phyloP scores from a whole-genome alignment of 805 yeast genomes.

The Candida suzukii region DNA sequence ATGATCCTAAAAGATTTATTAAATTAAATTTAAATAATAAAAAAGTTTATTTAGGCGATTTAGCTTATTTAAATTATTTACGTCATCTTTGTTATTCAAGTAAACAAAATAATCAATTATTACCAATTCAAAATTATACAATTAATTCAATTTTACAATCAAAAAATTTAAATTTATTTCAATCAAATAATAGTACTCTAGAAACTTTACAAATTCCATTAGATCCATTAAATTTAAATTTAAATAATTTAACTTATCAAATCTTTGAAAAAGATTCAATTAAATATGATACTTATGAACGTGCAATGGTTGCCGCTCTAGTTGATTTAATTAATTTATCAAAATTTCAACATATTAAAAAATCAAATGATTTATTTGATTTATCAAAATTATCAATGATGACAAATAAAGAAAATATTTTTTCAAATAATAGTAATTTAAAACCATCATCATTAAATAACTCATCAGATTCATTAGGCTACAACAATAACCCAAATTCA shows the following conservation, averaged over 20 bases:
- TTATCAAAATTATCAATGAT: neutral
- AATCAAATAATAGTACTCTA: too few relatives aligned
- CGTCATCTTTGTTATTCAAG: conserved; percentile 14
- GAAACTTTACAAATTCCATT: conserved; percentile 44
- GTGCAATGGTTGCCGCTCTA: conserved; percentile 55
- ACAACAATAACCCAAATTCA: conserved; percentile 5
- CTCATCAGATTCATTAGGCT: neutral
- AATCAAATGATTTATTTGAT: neutral
- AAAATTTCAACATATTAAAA: conserved; percentile 14
- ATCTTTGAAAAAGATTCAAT: conserved; percentile 63
- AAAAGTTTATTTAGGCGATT: conserved; percentile 18
- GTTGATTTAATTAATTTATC: conserved; percentile 21
- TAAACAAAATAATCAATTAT: conserved; percentile 16
- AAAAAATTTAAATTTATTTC: too few relatives aligned
- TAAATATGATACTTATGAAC: conserved; percentile 64
- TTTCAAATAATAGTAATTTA: too few relatives aligned
- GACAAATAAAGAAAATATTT: too few relatives aligned
- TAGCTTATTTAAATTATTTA: conserved; percentile 24
- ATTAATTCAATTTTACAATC: too few relatives aligned
- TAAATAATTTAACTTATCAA: conserved; percentile 55
- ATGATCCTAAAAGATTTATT: neutral
- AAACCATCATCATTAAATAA: too few relatives aligned
- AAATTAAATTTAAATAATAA: conserved; percentile 11
- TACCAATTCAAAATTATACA: conserved; percentile 21
- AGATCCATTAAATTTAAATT: conserved; percentile 57